Evolutionary conservation across 495 filamentous ascomycete species (phyloP).

Genomic region (Xylaria bambusicola): DNA sequence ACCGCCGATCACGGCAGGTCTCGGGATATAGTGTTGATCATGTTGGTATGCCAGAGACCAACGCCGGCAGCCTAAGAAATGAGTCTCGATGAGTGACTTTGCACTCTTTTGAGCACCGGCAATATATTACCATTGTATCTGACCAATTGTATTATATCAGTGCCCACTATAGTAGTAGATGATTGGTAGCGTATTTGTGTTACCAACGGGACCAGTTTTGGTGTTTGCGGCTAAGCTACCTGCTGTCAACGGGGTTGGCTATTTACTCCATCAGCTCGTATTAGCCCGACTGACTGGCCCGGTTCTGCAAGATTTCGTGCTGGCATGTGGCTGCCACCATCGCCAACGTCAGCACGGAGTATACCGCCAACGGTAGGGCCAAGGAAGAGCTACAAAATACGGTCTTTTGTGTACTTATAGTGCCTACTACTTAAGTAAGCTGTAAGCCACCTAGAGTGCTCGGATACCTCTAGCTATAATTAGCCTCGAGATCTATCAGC

Average conservation of each 20-base stretch:
- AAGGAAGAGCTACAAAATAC: slow-evolving; percentile 1
- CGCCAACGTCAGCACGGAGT: background rate
- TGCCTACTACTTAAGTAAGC: too few relatives aligned
- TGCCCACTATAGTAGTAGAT: background rate
- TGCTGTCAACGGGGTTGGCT: background rate
- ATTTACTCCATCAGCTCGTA: slow-evolving; percentile 1
- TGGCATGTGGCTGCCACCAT: slow-evolving; percentile 6
- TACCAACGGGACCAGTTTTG: background rate
- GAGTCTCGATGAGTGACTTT: background rate
- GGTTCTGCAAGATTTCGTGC: slow-evolving; percentile 5
- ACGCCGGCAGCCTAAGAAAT: background rate
- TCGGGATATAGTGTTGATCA: background rate
- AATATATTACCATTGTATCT: background rate
- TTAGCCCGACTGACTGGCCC: background rate
- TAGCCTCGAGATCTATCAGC: too few relatives aligned
- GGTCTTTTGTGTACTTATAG: too few relatives aligned
- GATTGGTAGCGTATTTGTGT: slow-evolving; percentile 3
- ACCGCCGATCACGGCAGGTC: background rate
- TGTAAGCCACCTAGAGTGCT: too few relatives aligned
- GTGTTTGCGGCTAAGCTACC: background rate
- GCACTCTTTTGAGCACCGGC: background rate
- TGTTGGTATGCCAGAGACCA: background rate
- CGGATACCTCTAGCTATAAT: too few relatives aligned
- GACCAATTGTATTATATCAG: background rate
- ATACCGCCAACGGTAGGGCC: background rate